Evolutionary conservation across 768 basidiomycete species (phyloP).

Genomic region (Tephrocybe sp.): DNA sequence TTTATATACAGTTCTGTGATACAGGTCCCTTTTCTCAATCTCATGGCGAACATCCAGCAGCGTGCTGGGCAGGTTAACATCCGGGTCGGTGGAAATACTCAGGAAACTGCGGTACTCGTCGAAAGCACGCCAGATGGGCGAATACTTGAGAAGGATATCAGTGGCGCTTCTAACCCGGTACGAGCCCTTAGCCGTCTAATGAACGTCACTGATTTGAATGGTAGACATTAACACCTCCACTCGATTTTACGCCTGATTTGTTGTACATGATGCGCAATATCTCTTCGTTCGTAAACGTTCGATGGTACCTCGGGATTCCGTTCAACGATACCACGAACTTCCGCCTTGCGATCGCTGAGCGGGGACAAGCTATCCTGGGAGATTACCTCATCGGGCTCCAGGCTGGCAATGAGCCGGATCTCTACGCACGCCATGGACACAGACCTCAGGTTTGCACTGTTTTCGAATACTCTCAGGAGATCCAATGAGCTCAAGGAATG

Average conservation of each 20-base stretch:
- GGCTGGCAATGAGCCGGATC: slow-evolving; percentile 61
- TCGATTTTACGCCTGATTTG: slow-evolving; percentile 63
- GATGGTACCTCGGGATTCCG: slow-evolving; percentile 60
- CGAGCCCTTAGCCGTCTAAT: not conserved
- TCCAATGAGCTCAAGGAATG: not conserved
- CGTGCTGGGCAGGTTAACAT: slow-evolving; percentile 62
- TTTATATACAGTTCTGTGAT: too few species aligned
- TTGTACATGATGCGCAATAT: slow-evolving; percentile 68
- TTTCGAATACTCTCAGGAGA: not conserved
- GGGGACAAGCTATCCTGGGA: slow-evolving; percentile 64
- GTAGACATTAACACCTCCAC: slow-evolving; percentile 67
- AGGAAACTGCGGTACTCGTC: slow-evolving; percentile 62
- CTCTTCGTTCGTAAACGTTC: slow-evolving; percentile 55
- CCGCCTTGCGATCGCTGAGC: slow-evolving; percentile 54
- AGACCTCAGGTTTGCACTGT: not conserved
- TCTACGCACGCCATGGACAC: not conserved
- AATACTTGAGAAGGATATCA: slow-evolving; percentile 21
- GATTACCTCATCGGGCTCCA: slow-evolving; percentile 64
- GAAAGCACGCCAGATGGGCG: slow-evolving; percentile 44
- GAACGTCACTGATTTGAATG: not conserved
- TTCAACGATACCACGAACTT: slow-evolving; percentile 65
- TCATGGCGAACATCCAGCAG: slow-evolving; percentile 69
- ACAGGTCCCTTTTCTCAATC: slow-evolving; percentile 72
- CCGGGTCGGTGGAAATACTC: slow-evolving; percentile 82
- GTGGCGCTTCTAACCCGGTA: slow-evolving; percentile 18